Evolutionary conservation across 1,284 basidiomycete genomes (phyloP), one percentile per base, ranked within the genome.

Genomic region (Athelia psychrophila): DNA sequence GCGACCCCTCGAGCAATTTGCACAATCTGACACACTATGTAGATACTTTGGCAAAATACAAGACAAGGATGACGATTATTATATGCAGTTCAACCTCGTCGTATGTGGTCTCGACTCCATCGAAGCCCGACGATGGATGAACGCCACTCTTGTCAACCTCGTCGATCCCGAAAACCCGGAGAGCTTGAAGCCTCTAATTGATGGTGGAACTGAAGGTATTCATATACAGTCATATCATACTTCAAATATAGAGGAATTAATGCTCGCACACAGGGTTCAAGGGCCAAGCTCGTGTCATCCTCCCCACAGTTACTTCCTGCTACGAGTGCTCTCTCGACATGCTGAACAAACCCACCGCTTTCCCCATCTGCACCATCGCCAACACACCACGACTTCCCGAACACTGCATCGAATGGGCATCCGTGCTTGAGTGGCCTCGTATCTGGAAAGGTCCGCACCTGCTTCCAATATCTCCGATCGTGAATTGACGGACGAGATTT

Each of bases 381-480:
- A 99, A 99, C 65, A 99, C 97, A 0, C 97, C 97, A 16, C 89
- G 97, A 52, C 77, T 99, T 27, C 97, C 97, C 2, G 97, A 99
- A 68, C 97, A 99, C 67, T 99, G 97, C 66, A 98, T 99, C 65
- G 97, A 99, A 71, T 99, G 97, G 96, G 97, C 97, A 0, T 95
- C 92, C 46, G 95, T 99, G n/a, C 77, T 99, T 32, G 95, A 99
- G 70, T 99, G 97, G 97, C 96, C 96, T 3, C 84, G 86, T 32
- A 84, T 94, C 1, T 88, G 91, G 61, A 91, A 89, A 68, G 92
- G 94, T 93, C 51, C 52, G 75, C 57, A 23, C 45, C 23, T 48
- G 24, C 23, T 46, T 49, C 44, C 36, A 49, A 9, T 44, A 40
- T 42, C 20, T 16, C 25, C 32, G 45, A n/a, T 20, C 32, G 8